Evolutionary conservation across 1,284 basidiomycete genomes (phyloP), one percentile per base, ranked within the genome.

Genomic region (Gymnopus androsaceus): DNA sequence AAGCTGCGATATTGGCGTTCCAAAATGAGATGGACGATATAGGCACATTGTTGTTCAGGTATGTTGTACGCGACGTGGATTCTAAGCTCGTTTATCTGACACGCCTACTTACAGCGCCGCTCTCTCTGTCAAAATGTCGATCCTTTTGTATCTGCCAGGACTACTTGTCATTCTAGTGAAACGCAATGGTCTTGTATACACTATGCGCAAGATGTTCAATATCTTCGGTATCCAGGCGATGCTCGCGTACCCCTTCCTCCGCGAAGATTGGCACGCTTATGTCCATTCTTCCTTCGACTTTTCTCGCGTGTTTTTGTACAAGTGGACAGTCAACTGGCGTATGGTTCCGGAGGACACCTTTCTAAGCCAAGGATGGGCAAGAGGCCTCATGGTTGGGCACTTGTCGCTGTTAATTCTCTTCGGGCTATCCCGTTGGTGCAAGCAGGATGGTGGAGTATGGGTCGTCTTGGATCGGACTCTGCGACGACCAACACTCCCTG

Each of bases 291-390:
- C 97, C 1, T 99, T 97, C 69, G 88, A 99, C 68, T 79, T 99
- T 55, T 87, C 87, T 1, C 86, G 97, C 12, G 80, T 86, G 12
- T 99, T 99, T 74, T 74, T 97, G 34, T 97, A 92, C 75, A 87
- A 92, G 68, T 99, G 96, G 96, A 98, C 96, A 0, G 95, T 98
- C 59, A 99, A 99, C 68, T 99, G 97, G 95, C 82, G 93, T 33
- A 92, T 98, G 66, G 63, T 99, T 1, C 73, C 81, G 21, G 91
- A 95, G 67, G 74, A 82, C 12, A 75, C 72, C 0, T 99, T 99
- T 72, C 71, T 94, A 42, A 88, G 83, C 57, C 68, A 72, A 3
- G 64, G 63, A 19, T 91, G 90, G 72, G 85, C 94, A 0, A 74
- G 69, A 34, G 69, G 73, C 0, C 77, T 99, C 17, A 74, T 98